Conservation (phyloP, 768 basidiomycete species). For the Boletus coccyginus region DNA sequence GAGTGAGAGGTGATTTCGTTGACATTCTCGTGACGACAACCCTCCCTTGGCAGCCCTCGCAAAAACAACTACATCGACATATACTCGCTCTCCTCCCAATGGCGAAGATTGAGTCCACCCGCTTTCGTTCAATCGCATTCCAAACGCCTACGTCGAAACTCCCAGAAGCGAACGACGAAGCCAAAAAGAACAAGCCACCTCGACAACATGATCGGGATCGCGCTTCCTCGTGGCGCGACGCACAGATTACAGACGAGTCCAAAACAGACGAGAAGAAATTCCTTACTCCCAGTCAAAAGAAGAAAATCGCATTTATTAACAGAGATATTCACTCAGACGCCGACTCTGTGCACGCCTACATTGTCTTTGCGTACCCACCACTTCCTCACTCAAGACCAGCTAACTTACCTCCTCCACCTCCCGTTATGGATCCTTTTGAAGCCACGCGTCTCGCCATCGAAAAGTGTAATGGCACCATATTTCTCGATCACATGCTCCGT, state of each 20-base stretch:
- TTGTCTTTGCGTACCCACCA: slow-evolving; percentile 79
- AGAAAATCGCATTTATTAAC: slow-evolving; percentile 92
- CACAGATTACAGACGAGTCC: slow-evolving; percentile 42
- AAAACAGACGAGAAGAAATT: slow-evolving; percentile 57
- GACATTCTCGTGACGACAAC: background rate
- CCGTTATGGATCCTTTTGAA: slow-evolving; percentile 63
- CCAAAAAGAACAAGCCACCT: slow-evolving; percentile 29
- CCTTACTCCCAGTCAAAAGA: slow-evolving; percentile 82
- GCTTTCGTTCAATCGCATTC: slow-evolving; percentile 94
- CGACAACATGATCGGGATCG: slow-evolving; percentile 57
- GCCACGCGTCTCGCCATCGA: slow-evolving; percentile 61
- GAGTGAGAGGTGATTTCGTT: slow-evolving; percentile 20
- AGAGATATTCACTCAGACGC: slow-evolving; percentile 82
- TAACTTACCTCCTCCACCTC: slow-evolving; percentile 51
- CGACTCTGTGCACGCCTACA: slow-evolving; percentile 79
- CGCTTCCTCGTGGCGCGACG: slow-evolving; percentile 54
- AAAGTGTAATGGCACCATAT: slow-evolving; percentile 64
- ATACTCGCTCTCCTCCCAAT: slow-evolving; percentile 67
- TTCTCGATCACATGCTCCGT: slow-evolving; percentile 75
- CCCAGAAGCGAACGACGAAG: slow-evolving; percentile 36
- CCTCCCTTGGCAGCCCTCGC: slow-evolving; percentile 50
- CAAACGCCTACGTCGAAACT: slow-evolving; percentile 72
- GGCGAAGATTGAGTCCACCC: slow-evolving; percentile 86
- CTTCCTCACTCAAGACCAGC: slow-evolving; percentile 40
- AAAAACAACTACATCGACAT: slow-evolving; percentile 76